These are phyloP conservation scores for Saksenaea vasiformis DNA, from an alignment of 371 early-diverging fungal genomes.

Conservation along the genomic window DNA sequence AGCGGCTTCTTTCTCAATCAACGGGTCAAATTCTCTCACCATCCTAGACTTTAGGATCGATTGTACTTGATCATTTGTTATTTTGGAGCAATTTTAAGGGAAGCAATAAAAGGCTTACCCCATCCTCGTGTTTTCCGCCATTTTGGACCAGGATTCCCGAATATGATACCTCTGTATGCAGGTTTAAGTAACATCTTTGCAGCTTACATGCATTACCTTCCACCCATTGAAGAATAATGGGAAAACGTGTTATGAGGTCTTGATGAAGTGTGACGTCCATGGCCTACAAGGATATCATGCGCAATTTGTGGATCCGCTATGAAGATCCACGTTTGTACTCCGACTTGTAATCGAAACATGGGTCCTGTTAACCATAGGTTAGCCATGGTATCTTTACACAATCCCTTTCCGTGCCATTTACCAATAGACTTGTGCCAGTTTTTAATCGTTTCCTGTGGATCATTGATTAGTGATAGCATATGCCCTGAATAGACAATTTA, in stretches of 20 bases:
- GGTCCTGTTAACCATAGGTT: constrained; percentile 7
- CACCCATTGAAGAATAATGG: constrained; percentile 13
- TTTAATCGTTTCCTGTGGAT: constrained; percentile 13
- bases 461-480: constrained; percentile 15
- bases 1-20: constrained; percentile 12
- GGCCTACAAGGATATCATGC: constrained; percentile 25
- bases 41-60: constrained; percentile 15
- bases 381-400: neutral
- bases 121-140: constrained; percentile 19
- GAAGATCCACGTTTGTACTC: constrained; percentile 21
- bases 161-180: constrained; percentile 17
- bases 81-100: neutral
- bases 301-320: constrained; percentile 24
- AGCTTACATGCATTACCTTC: constrained; percentile 5
- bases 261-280: constrained; percentile 19
- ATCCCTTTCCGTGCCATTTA: neutral
- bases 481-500: constrained; percentile 14
- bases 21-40: constrained; percentile 11
- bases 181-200: neutral
- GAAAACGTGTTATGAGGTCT: constrained; percentile 18
- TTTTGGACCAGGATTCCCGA: constrained; percentile 11
- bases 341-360: constrained; percentile 18
- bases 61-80: constrained; percentile 8
- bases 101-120: constrained; percentile 1
- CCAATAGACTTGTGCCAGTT: constrained; percentile 17